Conservation (phyloP, 2,329 filamentous ascomycete genomes). For the Fusarium sp. region DNA sequence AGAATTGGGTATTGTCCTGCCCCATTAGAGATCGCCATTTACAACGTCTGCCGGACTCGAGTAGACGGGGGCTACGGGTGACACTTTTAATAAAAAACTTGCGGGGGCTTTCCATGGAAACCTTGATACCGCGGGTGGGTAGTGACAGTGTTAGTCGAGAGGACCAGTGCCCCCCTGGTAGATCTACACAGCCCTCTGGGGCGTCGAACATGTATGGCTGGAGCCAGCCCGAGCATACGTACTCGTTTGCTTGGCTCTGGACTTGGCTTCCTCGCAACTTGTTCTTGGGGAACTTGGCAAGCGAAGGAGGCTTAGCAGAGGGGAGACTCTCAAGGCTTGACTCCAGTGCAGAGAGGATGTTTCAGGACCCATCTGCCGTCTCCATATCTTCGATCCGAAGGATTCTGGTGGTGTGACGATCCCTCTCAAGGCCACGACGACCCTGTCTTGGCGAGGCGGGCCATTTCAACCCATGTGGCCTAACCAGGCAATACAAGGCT, state of each 20-base stretch:
- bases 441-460: slow-evolving; percentile 6
- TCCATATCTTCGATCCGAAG: background rate
- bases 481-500: background rate
- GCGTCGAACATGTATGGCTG: background rate
- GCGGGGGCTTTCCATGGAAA: background rate
- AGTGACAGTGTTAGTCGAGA: background rate
- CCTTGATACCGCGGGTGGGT: background rate
- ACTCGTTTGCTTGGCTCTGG: slow-evolving; percentile 10
- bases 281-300: background rate
- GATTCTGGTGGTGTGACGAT: slow-evolving; percentile 7
- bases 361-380: background rate
- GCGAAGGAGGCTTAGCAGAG: slow-evolving; percentile 7
- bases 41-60: background rate
- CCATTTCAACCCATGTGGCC: background rate
- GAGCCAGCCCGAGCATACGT: slow-evolving; percentile 4
- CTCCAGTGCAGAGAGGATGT: background rate
- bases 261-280: slow-evolving; percentile 1
- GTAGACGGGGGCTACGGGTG: background rate
- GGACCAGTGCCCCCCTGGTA: background rate
- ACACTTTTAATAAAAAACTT: slow-evolving; percentile 3
- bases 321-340: background rate
- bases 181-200: slow-evolving; percentile 1
- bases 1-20: background rate
- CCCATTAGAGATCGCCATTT: background rate
- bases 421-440: slow-evolving; percentile 9